Percentiles rank a stretch among this genome's conserved stretches.
phyloP scores from a whole-genome alignment of 805 yeast species.

The Wickerhamiella galacta region DNA sequence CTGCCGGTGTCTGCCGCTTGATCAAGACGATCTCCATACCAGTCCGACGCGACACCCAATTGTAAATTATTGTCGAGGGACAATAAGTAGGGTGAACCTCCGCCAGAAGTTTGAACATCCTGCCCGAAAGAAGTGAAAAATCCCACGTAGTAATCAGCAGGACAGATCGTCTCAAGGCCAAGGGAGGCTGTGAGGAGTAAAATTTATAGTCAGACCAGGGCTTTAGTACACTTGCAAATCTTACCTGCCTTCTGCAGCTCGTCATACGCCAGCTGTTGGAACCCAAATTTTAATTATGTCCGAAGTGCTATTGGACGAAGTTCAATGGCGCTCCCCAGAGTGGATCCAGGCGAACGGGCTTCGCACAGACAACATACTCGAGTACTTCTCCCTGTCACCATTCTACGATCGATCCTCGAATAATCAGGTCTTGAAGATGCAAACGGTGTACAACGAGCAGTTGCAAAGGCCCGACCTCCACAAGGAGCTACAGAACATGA shows the following conservation, averaged over 20 bases:
- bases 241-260: too few species aligned
- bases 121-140: too few species aligned
- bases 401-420: constrained; percentile 88
- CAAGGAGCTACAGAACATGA: constrained; percentile 54
- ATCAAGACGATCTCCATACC: constrained; percentile 69
- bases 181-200: too few species aligned
- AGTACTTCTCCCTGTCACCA: constrained; percentile 86
- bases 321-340: constrained; percentile 96
- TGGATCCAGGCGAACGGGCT: constrained; percentile 82
- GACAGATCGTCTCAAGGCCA: too few species aligned
- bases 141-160: too few species aligned
- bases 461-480: constrained; percentile 28
- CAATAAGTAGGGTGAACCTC: constrained; percentile 13
- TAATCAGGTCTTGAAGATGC: constrained; percentile 92
- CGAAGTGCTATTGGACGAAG: constrained; percentile 44
- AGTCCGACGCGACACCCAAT: constrained; percentile 65
- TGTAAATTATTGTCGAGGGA: constrained; percentile 19
- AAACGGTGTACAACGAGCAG: constrained; percentile 59
- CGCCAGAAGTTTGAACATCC: constrained; percentile 11
- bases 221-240: too few species aligned
- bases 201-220: too few species aligned
- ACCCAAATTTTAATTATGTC: background rate
- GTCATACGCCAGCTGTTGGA: too few species aligned
- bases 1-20: constrained; percentile 64
- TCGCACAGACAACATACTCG: constrained; percentile 76